Percentiles rank a stretch among this genome's conserved stretches.
phyloP scores from a whole-genome alignment of 179 eudicot species.

The Patellifolia procumbens region DNA sequence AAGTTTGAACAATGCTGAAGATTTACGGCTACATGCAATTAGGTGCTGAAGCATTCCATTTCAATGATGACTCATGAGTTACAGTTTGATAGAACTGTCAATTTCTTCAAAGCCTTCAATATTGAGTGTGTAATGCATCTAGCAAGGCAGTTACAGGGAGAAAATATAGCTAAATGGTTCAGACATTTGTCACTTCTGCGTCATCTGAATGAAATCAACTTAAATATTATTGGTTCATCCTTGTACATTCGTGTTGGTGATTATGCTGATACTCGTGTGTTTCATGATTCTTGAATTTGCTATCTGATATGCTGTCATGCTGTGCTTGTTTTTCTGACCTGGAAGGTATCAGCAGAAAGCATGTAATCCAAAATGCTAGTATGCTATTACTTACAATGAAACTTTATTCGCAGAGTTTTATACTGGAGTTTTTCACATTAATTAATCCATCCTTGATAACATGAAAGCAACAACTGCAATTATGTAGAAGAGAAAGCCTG shows the following conservation, averaged over 20 bases:
- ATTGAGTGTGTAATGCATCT: not conserved
- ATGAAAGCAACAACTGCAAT: slow-evolving; percentile 45
- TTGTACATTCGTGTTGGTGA: not conserved
- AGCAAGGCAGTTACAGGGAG: not conserved
- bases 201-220: not conserved
- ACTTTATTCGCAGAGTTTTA: slow-evolving; percentile 53
- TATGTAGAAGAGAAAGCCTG: slow-evolving; percentile 48
- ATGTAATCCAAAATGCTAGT: slow-evolving; percentile 24
- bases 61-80: not conserved
- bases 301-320: slow-evolving; percentile 5
- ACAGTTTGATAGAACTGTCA: not conserved
- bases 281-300: slow-evolving; percentile 3
- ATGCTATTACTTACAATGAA: slow-evolving; percentile 37
- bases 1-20: too few relatives aligned
- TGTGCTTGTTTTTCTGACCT: slow-evolving; percentile 14
- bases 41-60: too few relatives aligned
- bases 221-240: not conserved
- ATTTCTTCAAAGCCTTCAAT: not conserved
- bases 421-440: slow-evolving; percentile 44
- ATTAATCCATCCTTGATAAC: slow-evolving; percentile 39
- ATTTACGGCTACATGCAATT: too few relatives aligned
- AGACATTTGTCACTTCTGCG: not conserved
- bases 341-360: slow-evolving; percentile 21
- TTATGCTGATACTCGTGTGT: not conserved
- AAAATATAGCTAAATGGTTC: not conserved